These are phyloP conservation scores for Microbotryum saponariae DNA, from an alignment of 1,284 basidiomycete species.

Conservation along the genomic window DNA sequence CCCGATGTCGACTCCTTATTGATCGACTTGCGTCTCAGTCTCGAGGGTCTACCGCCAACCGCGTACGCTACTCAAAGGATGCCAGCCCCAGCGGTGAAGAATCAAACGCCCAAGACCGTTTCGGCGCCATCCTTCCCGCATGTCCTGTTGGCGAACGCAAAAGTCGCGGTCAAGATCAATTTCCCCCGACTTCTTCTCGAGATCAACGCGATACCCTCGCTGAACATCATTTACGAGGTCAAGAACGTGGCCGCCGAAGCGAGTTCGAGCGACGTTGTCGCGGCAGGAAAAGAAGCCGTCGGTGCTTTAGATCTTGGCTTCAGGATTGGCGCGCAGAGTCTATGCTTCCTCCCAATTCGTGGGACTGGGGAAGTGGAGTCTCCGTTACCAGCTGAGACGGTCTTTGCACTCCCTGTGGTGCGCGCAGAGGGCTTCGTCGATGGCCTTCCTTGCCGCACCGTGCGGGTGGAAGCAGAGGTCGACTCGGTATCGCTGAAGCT, in stretches of 20 bases:
- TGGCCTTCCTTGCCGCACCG: constrained; percentile 49
- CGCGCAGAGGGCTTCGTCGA: constrained; percentile 54
- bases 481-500: constrained; percentile 62
- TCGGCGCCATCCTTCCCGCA: too few species aligned
- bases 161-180: constrained; percentile 9
- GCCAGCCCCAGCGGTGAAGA: too few species aligned
- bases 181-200: constrained; percentile 19
- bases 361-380: not conserved
- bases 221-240: constrained; percentile 23
- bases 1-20: constrained; percentile 18
- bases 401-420: constrained; percentile 13
- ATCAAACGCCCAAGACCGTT: too few species aligned
- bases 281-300: not conserved
- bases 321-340: constrained; percentile 56
- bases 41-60: constrained; percentile 9
- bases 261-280: not conserved
- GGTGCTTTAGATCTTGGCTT: constrained; percentile 51
- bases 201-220: constrained; percentile 28
- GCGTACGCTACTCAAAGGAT: too few species aligned
- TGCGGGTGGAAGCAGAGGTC: constrained; percentile 55
- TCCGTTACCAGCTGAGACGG: constrained; percentile 4
- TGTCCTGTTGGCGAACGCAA: not conserved
- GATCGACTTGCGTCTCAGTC: constrained; percentile 9
- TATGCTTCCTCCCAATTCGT: constrained; percentile 51
- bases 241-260: constrained; percentile 7